Evolutionary conservation across 179 eudicot genomes (phyloP).

Genomic region (Vitellaria paradoxa): DNA sequence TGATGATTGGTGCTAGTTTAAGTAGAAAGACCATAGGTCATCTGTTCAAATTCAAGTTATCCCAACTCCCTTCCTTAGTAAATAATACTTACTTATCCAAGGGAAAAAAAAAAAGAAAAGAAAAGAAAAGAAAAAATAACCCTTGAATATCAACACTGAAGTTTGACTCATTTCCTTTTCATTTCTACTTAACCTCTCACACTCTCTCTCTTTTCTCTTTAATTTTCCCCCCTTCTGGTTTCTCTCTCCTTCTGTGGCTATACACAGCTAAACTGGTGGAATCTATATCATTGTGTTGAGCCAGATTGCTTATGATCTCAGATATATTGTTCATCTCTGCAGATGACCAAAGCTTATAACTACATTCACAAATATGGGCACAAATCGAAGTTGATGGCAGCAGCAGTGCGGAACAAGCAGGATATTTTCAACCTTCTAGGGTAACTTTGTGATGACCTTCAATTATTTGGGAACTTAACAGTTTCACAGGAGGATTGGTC

Average conservation of each 20-base stretch:
- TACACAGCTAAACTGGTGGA: background rate
- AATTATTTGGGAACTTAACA: background rate
- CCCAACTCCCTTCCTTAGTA: too few relatives aligned
- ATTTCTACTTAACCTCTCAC: background rate
- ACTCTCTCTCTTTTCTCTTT: background rate
- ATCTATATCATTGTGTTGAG: background rate
- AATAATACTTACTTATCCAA: too few relatives aligned
- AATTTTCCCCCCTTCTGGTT: background rate
- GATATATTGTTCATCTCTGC: conserved; percentile 18
- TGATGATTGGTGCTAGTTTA: too few relatives aligned
- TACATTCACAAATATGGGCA: conserved; percentile 89
- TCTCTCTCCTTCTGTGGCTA: background rate
- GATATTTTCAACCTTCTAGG: conserved; percentile 79
- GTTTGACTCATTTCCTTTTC: too few relatives aligned
- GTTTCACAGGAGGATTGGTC: background rate
- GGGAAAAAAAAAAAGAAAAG: too few relatives aligned
- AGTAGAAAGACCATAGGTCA: too few relatives aligned
- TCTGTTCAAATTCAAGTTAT: too few relatives aligned
- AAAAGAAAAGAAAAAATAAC: too few relatives aligned
- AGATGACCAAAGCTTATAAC: conserved; percentile 91
- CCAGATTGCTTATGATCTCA: background rate
- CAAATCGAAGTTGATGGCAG: conserved; percentile 93
- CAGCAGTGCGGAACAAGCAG: conserved; percentile 96
- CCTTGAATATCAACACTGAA: too few relatives aligned
- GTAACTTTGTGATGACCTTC: conserved; percentile 28